Conservation (phyloP, 305 asterid species). For the Andrographis paniculata region DNA sequence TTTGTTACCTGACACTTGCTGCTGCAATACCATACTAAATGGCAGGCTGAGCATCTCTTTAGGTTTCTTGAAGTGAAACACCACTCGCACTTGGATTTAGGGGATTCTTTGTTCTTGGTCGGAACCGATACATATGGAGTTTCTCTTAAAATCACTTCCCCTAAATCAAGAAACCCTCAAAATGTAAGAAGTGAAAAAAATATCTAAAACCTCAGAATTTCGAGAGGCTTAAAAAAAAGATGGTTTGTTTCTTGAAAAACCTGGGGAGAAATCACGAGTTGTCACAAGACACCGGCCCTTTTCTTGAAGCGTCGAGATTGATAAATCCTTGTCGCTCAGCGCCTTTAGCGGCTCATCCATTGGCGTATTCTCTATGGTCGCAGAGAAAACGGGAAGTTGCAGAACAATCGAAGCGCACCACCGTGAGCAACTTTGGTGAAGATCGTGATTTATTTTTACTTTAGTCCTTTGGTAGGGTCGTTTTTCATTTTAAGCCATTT, state of each 20-base stretch:
- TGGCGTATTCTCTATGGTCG: constrained; percentile 5
- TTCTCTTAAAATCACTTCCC: constrained; percentile 71
- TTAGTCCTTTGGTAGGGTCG: too few relatives aligned
- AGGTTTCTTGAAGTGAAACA: constrained; percentile 58
- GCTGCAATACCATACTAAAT: constrained; percentile 74
- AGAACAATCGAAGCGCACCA: not conserved
- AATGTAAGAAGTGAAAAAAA: not conserved
- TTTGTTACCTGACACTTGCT: constrained; percentile 64
- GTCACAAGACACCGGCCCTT: constrained; percentile 85
- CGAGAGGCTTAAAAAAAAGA: not conserved
- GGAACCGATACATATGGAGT: constrained; percentile 76
- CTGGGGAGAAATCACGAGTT: constrained; percentile 67
- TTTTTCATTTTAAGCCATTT: too few relatives aligned
- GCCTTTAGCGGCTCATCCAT: constrained; percentile 62
- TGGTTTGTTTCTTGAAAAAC: constrained; percentile 23
- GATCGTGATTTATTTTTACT: too few relatives aligned
- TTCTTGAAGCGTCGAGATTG: constrained; percentile 38
- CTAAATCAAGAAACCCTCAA: constrained; percentile 23
- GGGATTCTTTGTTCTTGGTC: constrained; percentile 54
- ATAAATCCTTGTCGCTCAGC: constrained; percentile 30
- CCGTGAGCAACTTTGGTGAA: too few relatives aligned
- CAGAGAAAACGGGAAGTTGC: constrained; percentile 1
- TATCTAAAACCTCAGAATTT: not conserved
- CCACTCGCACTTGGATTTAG: constrained; percentile 63
- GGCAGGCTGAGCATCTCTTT: constrained; percentile 89